These are phyloP conservation scores for Allantophomopsis lycopodina DNA, from an alignment of 2,329 filamentous ascomycete genomes.

Conservation along the genomic window DNA sequence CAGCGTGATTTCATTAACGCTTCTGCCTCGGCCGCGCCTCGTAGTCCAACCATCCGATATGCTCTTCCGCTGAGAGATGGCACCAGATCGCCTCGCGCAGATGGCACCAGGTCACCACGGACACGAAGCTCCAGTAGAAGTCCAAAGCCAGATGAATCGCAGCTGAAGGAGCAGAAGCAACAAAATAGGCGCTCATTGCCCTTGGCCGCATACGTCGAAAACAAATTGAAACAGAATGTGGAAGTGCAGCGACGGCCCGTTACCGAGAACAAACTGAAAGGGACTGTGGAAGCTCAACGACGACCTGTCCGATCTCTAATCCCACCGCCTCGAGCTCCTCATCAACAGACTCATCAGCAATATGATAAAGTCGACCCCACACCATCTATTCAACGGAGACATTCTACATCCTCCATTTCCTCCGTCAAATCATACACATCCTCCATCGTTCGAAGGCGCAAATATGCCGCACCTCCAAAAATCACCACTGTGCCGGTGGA, in stretches of 20 bases:
- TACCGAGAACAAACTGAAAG: background rate
- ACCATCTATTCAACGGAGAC: conserved; percentile 1
- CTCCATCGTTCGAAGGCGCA: conserved; percentile 5
- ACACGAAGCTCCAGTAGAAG: background rate
- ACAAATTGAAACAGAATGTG: too few relatives aligned
- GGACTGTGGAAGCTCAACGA: conserved; percentile 1
- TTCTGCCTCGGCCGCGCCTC: conserved; percentile 2
- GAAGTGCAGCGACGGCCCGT: background rate
- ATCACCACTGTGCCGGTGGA: conserved; percentile 9
- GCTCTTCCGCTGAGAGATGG: conserved; percentile 5
- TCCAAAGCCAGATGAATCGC: background rate
- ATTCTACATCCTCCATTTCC: conserved; percentile 3
- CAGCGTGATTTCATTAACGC: conserved; percentile 5
- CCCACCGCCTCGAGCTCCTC: conserved; percentile 1
- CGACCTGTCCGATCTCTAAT: conserved; percentile 4
- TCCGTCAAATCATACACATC: conserved; percentile 6
- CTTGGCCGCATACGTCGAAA: too few relatives aligned
- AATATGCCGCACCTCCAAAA: conserved; percentile 1
- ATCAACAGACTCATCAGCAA: background rate
- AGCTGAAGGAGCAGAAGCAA: too few relatives aligned
- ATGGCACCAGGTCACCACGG: conserved; percentile 2
- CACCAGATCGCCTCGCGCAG: conserved; percentile 3
- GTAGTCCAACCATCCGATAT: conserved; percentile 1
- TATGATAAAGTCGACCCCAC: background rate
- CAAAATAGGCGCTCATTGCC: too few relatives aligned